A percentile compares a stretch with the other conserved stretches of the same genome.
These are phyloP conservation scores for Moringa oleifera DNA, from an alignment of 345 rosid species.

Conservation along the genomic window DNA sequence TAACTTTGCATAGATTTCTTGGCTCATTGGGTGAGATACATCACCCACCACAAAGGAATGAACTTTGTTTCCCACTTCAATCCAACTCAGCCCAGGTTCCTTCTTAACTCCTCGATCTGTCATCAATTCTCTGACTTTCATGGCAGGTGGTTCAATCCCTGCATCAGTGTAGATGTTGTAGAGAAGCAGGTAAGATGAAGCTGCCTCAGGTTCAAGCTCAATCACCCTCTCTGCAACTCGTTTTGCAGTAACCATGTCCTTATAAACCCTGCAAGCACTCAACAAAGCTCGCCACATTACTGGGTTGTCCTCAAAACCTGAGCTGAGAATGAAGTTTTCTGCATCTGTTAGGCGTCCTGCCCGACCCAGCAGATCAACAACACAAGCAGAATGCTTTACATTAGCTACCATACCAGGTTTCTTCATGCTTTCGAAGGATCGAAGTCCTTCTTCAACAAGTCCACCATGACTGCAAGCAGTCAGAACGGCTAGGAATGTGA, in stretches of 20 bases:
- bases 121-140: conserved; percentile 34
- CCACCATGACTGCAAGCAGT: conserved; percentile 56
- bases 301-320: conserved; percentile 35
- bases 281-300: conserved; percentile 48
- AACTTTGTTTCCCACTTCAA: conserved; percentile 26
- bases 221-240: conserved; percentile 41
- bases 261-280: conserved; percentile 45
- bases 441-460: conserved; percentile 39
- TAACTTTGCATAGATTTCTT: conserved; percentile 21
- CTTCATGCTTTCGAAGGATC: conserved; percentile 38
- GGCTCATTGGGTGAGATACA: conserved; percentile 25
- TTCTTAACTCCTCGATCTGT: conserved; percentile 35
- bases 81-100: conserved; percentile 53
- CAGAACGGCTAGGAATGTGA: conserved; percentile 35
- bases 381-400: conserved; percentile 41
- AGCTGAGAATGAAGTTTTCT: conserved; percentile 32
- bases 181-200: conserved; percentile 45
- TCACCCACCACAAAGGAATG: conserved; percentile 29
- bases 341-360: conserved; percentile 42
- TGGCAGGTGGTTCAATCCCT: conserved; percentile 31
- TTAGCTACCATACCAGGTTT: conserved; percentile 18
- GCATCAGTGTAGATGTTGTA: conserved; percentile 34
- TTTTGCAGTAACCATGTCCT: conserved; percentile 24
- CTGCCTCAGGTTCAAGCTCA: conserved; percentile 38
- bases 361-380: conserved; percentile 44